Evolutionary conservation across 768 basidiomycete genomes (phyloP).

Genomic region (Tulasnella sp.): DNA sequence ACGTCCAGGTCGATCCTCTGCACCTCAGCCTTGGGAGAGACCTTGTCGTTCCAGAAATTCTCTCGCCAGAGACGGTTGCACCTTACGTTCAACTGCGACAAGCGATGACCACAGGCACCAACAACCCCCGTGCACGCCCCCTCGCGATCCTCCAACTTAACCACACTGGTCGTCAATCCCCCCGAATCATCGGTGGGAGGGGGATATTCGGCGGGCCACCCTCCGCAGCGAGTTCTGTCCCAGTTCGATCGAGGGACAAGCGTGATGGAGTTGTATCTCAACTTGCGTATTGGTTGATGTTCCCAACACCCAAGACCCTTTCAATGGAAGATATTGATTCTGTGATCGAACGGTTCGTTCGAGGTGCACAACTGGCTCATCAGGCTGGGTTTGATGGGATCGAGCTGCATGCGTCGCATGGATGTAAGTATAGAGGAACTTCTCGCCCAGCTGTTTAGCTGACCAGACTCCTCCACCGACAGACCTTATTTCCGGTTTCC

Average conservation of each 20-base stretch:
- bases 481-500: slow-evolving; percentile 78
- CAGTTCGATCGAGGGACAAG: slow-evolving; percentile 30
- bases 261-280: slow-evolving; percentile 36
- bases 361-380: slow-evolving; percentile 60
- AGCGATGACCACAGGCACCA: slow-evolving; percentile 42
- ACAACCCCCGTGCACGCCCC: slow-evolving; percentile 29
- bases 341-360: slow-evolving; percentile 59
- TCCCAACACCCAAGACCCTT: slow-evolving; percentile 64
- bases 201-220: slow-evolving; percentile 50
- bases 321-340: slow-evolving; percentile 53
- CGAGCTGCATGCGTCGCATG: slow-evolving; percentile 26
- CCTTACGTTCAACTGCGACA: slow-evolving; percentile 52
- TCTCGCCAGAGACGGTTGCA: slow-evolving; percentile 43
- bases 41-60: slow-evolving; percentile 50
- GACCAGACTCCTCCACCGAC: neutral
- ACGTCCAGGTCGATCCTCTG: slow-evolving; percentile 59
- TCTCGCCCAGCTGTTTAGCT: slow-evolving; percentile 50
- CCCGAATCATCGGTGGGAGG: slow-evolving; percentile 68
- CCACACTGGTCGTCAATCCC: slow-evolving; percentile 75
- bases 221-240: slow-evolving; percentile 62
- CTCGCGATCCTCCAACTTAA: slow-evolving; percentile 78
- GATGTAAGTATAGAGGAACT: slow-evolving; percentile 34
- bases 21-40: slow-evolving; percentile 74
- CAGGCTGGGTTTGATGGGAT: slow-evolving; percentile 45
- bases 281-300: slow-evolving; percentile 48